Base-by-base conservation (phyloP, 371 early-diverging fungal genomes). In the Umbelopsis sp. region DNA sequence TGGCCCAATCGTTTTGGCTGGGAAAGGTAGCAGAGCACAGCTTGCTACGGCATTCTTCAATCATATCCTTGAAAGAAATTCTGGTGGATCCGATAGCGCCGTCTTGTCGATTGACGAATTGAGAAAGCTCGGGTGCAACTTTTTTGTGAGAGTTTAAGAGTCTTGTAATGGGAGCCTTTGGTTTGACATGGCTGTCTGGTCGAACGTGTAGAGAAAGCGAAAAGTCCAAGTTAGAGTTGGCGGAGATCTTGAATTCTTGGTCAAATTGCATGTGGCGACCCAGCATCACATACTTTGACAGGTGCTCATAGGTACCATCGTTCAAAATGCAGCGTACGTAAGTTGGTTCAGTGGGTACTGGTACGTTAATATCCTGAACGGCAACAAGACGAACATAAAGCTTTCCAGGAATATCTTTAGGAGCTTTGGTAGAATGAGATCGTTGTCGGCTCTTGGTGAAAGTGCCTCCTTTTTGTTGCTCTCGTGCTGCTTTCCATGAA, bases 1-100 rank as follows among this genome's bases (percentile, higher is more conserved):
- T 67, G 37, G 70, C 73, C 84, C 84, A 84, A 9, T 80, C 79
- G 66, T 84, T 84, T 44, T 81, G 79, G 35, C 81, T 81, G 66
- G 78, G 76, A 41, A 84, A 84, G 3, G 65, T 76, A 12, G 81
- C 78, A n/a, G 66, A 66, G 63, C 81, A 81, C 1, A 74, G 44
- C 9, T 72, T 76, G 53, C 76, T 72, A 37, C 69, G 63, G 66
- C 84, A 81, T 0, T 73, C 84, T 10, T 76, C 78, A 1, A 81
- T 29, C 80, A 84, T 81, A 62, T 84, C 76, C 0, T 66, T 67
- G 4, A 83, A 64, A 5, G 80, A 79, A 69, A 83, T 80, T 4
- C 79, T 66, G 10, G 84, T 70, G 25, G 78, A 77, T 1, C 84
- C 84, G 32, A 84, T 77, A 9, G 80, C 73, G 10, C 80, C 79